phyloP scores from a whole-genome alignment of 306 rosid species.

The Dalbergia oliveri region DNA sequence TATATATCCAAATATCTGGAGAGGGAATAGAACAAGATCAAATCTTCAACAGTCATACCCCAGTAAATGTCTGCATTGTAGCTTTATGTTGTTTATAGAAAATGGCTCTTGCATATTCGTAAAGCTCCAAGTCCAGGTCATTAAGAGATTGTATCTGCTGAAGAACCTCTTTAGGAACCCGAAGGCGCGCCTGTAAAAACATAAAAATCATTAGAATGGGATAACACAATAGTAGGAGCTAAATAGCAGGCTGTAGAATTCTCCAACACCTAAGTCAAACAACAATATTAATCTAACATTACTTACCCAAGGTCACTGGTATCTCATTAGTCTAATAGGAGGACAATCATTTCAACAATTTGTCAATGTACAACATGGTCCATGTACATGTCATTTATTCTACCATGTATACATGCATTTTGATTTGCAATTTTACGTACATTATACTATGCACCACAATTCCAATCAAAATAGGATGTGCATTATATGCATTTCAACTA shows the following conservation, averaged over 20 bases:
- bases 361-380: slow-evolving; percentile 37
- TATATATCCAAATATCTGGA: slow-evolving; percentile 2
- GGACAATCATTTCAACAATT: slow-evolving; percentile 1
- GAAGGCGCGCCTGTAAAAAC: slow-evolving; percentile 78
- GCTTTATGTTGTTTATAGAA: slow-evolving; percentile 67
- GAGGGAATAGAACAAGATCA: slow-evolving; percentile 13
- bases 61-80: slow-evolving; percentile 47
- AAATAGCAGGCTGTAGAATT: slow-evolving; percentile 10
- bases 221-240: slow-evolving; percentile 31
- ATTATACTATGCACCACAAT: slow-evolving; percentile 20
- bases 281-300: not conserved
- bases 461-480: slow-evolving; percentile 10
- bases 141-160: slow-evolving; percentile 73
- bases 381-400: slow-evolving; percentile 12
- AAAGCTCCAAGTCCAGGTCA: slow-evolving; percentile 89
- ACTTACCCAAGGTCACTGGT: slow-evolving; percentile 2
- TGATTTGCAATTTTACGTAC: not conserved
- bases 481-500: not conserved
- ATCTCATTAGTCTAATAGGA: not conserved
- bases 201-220: slow-evolving; percentile 27
- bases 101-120: slow-evolving; percentile 70
- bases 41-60: slow-evolving; percentile 57
- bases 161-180: slow-evolving; percentile 68
- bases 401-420: slow-evolving; percentile 11
- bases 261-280: slow-evolving; percentile 27